phyloP scores from a whole-genome alignment of 371 early-diverging fungal genomes.

The Mortierella sp. region DNA sequence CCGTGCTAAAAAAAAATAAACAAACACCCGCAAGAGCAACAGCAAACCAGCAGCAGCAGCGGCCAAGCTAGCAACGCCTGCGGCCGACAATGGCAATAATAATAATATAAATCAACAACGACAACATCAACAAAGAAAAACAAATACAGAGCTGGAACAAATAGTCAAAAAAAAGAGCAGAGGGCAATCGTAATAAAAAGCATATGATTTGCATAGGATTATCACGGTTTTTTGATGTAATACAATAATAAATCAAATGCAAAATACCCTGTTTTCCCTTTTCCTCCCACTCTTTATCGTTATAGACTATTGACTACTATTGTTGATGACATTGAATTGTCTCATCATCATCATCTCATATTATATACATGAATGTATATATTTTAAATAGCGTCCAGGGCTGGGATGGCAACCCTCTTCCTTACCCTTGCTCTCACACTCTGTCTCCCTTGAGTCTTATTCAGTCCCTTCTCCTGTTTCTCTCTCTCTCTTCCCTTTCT shows the following conservation, averaged over 20 bases:
- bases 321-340: neutral
- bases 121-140: neutral
- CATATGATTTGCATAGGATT: constrained; percentile 35
- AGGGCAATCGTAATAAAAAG: constrained; percentile 5
- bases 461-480: constrained; percentile 1
- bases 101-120: neutral
- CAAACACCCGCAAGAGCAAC: neutral
- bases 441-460: neutral
- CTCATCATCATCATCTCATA: neutral
- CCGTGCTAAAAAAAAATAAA: neutral
- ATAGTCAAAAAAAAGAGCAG: neutral
- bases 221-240: constrained; percentile 2
- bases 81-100: neutral
- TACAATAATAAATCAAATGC: neutral
- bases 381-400: constrained; percentile 4
- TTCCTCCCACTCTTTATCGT: neutral
- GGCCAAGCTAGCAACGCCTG: too few species aligned
- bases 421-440: neutral
- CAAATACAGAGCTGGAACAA: neutral
- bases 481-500: neutral
- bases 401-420: neutral
- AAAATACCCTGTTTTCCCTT: neutral
- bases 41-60: too few species aligned
- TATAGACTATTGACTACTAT: neutral
- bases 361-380: neutral